phyloP scores from a whole-genome alignment of 192 early-diverging fungal species.

The Coemansia sp. region DNA sequence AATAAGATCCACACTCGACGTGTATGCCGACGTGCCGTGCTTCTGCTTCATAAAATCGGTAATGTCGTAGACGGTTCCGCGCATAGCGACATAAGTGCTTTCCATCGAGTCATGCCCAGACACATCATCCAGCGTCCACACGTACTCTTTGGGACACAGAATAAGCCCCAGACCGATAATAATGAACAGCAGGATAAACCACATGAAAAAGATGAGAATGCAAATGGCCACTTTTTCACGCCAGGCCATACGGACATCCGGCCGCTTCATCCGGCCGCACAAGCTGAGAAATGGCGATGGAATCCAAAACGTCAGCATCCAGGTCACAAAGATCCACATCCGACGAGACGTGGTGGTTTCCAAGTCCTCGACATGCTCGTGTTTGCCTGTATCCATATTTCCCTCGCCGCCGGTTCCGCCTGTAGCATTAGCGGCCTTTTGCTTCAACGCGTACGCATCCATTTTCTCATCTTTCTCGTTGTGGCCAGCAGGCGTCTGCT shows the following conservation, averaged over 20 bases:
- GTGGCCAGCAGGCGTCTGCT: neutral
- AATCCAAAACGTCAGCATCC: conserved; percentile 38
- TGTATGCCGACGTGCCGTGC: conserved; percentile 53
- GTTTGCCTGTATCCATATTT: conserved; percentile 32
- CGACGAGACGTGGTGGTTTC: conserved; percentile 31
- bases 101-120: conserved; percentile 59
- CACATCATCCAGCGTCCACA: conserved; percentile 55
- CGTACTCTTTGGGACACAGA: conserved; percentile 70
- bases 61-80: conserved; percentile 69
- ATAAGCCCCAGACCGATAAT: conserved; percentile 79
- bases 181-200: conserved; percentile 75
- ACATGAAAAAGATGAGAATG: conserved; percentile 78
- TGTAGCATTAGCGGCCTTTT: neutral
- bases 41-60: conserved; percentile 60
- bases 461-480: conserved; percentile 21
- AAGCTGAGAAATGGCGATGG: conserved; percentile 26
- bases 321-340: conserved; percentile 28
- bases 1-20: conserved; percentile 37
- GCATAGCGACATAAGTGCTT: conserved; percentile 59
- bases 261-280: conserved; percentile 68
- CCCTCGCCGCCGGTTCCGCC: conserved; percentile 47
- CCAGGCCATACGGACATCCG: conserved; percentile 94
- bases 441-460: conserved; percentile 25
- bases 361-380: conserved; percentile 38
- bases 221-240: conserved; percentile 88